phyloP scores from a whole-genome alignment of 441 rosid species.

The Viola pubescens region DNA sequence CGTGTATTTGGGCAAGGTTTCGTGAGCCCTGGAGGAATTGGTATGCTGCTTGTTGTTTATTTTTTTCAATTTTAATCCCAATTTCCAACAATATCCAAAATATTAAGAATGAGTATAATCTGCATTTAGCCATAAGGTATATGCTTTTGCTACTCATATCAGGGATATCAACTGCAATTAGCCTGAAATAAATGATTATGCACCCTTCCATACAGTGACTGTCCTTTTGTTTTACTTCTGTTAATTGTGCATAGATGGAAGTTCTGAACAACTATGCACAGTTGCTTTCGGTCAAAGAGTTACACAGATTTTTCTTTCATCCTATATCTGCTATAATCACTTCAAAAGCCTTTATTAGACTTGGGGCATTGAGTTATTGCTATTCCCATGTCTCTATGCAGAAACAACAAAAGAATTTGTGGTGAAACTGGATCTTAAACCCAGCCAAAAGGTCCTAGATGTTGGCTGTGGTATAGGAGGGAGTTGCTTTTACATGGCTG shows the following conservation, averaged over 20 bases:
- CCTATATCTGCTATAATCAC: neutral
- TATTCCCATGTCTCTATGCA: constrained; percentile 24
- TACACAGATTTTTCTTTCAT: no score
- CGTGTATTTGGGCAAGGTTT: constrained; percentile 86
- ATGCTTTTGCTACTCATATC: no score
- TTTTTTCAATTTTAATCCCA: neutral
- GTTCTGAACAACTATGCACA: no score
- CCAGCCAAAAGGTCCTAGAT: constrained; percentile 90
- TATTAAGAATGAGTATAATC: no score
- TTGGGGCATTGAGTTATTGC: neutral
- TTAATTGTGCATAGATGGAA: no score
- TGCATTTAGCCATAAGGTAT: no score
- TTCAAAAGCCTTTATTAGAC: neutral
- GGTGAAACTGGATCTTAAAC: constrained; percentile 68
- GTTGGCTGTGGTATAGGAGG: constrained; percentile 99
- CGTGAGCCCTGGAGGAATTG: constrained; percentile 96
- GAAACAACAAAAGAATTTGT: constrained; percentile 97
- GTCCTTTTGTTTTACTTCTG: no score
- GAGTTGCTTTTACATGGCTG: constrained; percentile 96
- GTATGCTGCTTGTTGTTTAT: constrained; percentile 28
- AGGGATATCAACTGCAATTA: no score
- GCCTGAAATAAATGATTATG: no score
- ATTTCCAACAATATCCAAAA: no score
- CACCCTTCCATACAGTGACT: no score
- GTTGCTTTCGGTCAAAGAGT: no score